Conservation (phyloP, 169 alveolate genomes). For the Pseudocohnilembus persalinus region DNA sequence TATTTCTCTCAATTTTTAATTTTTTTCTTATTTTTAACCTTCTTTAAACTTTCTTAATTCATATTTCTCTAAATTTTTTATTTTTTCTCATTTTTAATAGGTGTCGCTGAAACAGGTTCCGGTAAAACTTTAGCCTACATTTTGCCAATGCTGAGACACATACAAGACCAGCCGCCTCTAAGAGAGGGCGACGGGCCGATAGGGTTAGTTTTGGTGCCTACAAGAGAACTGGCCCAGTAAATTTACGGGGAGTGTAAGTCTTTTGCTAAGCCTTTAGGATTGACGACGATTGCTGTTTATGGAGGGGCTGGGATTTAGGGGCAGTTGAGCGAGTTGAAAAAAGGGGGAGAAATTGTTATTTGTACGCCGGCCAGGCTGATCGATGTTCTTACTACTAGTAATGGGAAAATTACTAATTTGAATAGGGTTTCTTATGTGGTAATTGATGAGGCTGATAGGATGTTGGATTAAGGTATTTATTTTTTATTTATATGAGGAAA, state of each 20-base stretch:
- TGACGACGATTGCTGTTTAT: conserved; percentile 86
- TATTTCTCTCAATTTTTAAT: background rate
- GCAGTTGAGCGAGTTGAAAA: conserved; percentile 89
- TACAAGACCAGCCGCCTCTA: conserved; percentile 85
- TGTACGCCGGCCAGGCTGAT: conserved; percentile 98
- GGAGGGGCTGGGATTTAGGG: conserved; percentile 95
- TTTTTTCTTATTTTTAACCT: background rate
- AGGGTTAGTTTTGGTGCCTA: conserved; percentile 83
- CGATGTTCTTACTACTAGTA: conserved; percentile 91
- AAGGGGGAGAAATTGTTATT: conserved; percentile 96
- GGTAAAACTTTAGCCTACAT: conserved; percentile 98
- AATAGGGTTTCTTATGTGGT: conserved; percentile 94
- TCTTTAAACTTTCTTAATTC: background rate
- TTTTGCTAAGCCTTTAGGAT: conserved; percentile 76
- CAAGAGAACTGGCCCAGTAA: conserved; percentile 86
- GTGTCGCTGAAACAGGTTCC: conserved; percentile 88
- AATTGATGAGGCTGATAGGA: conserved; percentile 99
- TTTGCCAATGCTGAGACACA: conserved; percentile 96
- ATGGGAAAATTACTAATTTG: conserved; percentile 92
- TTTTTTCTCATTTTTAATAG: conserved; percentile 43
- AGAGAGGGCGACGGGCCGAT: conserved; percentile 92
- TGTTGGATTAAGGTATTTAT: conserved; percentile 84
- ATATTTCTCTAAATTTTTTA: background rate
- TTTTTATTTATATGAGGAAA: too few species aligned
- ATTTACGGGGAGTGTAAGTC: conserved; percentile 79